phyloP scores from a whole-genome alignment of 768 basidiomycete genomes.

The Pulveroboletus sp. region DNA sequence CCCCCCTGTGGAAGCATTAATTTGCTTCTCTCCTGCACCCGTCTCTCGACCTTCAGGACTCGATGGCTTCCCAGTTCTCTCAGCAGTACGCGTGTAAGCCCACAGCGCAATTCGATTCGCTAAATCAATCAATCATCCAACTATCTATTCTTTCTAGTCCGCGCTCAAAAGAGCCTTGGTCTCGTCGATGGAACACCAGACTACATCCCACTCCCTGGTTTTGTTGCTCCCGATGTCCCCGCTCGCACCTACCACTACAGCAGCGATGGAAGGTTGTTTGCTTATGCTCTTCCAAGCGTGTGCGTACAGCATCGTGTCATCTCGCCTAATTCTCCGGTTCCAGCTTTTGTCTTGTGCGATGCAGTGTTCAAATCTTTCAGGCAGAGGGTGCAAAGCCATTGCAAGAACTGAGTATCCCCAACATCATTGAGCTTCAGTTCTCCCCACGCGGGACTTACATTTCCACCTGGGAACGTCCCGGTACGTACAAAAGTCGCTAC shows the following conservation, averaged over 20 bases:
- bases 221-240: constrained; percentile 62
- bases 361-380: constrained; percentile 72
- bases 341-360: constrained; percentile 10
- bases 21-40: constrained; percentile 58
- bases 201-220: constrained; percentile 62
- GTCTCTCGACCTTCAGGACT: constrained; percentile 29
- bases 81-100: constrained; percentile 86
- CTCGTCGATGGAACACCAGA: constrained; percentile 78
- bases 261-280: constrained; percentile 81
- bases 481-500: constrained; percentile 33
- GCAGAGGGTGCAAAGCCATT: constrained; percentile 70
- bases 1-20: constrained; percentile 63
- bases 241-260: constrained; percentile 80
- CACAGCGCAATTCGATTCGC: neutral
- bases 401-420: constrained; percentile 68
- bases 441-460: constrained; percentile 92
- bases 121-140: constrained; percentile 16
- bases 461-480: constrained; percentile 92
- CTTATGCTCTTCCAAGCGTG: constrained; percentile 74
- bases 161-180: constrained; percentile 91
- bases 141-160: constrained; percentile 46
- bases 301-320: constrained; percentile 39
- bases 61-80: constrained; percentile 69
- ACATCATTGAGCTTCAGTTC: constrained; percentile 81
- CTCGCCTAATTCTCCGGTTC: constrained; percentile 6